Evolutionary conservation across 23 red algal species (phyloP).

Genomic region (Gracilaria caudata): DNA sequence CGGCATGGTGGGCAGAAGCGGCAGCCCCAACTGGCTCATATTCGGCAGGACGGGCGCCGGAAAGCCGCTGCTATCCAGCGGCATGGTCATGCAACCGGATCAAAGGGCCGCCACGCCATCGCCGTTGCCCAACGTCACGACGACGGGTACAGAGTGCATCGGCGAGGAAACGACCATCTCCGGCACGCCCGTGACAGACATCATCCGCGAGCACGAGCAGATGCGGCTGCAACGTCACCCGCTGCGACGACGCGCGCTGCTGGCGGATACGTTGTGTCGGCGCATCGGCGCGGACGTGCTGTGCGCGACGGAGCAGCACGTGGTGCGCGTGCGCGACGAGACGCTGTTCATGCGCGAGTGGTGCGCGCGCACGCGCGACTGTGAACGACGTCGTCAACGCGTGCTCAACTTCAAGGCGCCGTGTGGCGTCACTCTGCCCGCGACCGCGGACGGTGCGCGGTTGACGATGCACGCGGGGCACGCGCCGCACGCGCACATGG

Average conservation of each 20-base stretch:
- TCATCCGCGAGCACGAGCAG: not conserved
- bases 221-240: constrained; percentile 13
- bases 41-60: constrained; percentile 1
- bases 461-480: constrained; percentile 13
- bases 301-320: constrained; percentile 24
- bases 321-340: not conserved
- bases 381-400: not conserved
- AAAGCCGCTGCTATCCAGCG: constrained; percentile 14
- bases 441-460: constrained; percentile 16
- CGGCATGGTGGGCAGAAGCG: not conserved
- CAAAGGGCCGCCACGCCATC: not conserved
- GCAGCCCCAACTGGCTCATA: constrained; percentile 5
- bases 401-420: constrained; percentile 30
- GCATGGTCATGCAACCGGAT: not conserved
- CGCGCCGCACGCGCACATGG: not conserved
- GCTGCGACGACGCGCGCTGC: not conserved
- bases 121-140: not conserved
- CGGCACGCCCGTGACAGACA: not conserved
- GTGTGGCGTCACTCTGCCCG: constrained; percentile 14
- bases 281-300: not conserved
- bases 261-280: not conserved
- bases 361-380: constrained; percentile 13
- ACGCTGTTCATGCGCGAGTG: constrained; percentile 23
- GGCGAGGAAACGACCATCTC: not conserved
- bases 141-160: not conserved